Evolutionary conservation across 495 filamentous ascomycete genomes (phyloP), one percentile per base, ranked within the genome.

Genomic region (Trichodelitschia bisporula): DNA sequence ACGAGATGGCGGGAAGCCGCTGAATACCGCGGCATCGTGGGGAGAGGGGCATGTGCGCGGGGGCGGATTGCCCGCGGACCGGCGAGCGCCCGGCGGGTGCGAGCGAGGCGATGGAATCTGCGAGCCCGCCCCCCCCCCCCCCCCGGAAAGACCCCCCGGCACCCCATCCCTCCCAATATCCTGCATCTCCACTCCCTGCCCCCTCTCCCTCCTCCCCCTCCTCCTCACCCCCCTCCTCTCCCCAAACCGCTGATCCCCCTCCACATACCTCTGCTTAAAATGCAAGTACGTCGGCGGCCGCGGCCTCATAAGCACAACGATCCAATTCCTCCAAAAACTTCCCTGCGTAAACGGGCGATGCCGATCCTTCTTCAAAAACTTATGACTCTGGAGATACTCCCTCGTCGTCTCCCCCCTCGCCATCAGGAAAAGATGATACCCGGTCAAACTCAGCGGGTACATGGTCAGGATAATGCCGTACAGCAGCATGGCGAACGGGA

Each of bases 311-410:
- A 97, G 56, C 26, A 92, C 80, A 1, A 71, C 59, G 16, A 76
- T 49, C 69, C 75, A 86, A 46, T 95, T 95, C 34, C 56, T 70
- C 50, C 73, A 53, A 35, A 69, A 56, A 41, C 55, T 77, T 15
- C 65, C 72, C 44, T 91, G 84, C 0, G 69, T 76, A 34, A 90
- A 97, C 4, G 86, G 80, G 19, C 80, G 63, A 48, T 92, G 89
- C 15, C 86, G 68, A 45, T 95, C 86, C 38, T 73, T 66, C 54
- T 82, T 84, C 31, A 70, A 51, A 49, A 95, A 92, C 44, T 95
- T 95, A 46, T 90, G 79, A 8, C 75, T 80, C 50, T 86, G 90
- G 28, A 97, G 65, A 45, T 89, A 93, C 49, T 97, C 86, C 36
- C 89, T 62, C 1, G 86, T 97, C 4, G 89, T 95, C 54, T 93